These are phyloP conservation scores for Cladosporium sp. DNA, from an alignment of 2,329 filamentous ascomycete species.

Conservation along the genomic window DNA sequence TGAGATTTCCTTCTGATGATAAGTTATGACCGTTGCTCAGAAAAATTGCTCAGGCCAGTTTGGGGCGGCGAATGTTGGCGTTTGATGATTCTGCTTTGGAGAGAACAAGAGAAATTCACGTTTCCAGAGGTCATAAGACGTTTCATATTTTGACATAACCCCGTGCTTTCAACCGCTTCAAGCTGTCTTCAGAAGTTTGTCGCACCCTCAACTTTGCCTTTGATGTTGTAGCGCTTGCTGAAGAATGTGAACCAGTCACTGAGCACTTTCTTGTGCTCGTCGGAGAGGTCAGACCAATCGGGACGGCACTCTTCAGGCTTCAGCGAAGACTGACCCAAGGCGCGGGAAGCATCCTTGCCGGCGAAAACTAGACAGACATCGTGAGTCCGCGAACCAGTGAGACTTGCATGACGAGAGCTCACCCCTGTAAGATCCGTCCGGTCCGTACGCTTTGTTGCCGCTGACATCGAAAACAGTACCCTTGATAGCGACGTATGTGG, in stretches of 20 bases:
- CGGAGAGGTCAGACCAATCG: slow-evolving; percentile 75
- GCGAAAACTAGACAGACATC: slow-evolving; percentile 70
- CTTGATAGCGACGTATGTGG: slow-evolving; percentile 59
- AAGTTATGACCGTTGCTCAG: not conserved
- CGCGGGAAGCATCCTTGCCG: slow-evolving; percentile 91
- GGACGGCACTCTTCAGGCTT: slow-evolving; percentile 76
- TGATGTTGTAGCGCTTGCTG: slow-evolving; percentile 90
- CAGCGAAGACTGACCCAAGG: slow-evolving; percentile 77
- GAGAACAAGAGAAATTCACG: not conserved
- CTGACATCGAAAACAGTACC: slow-evolving; percentile 93
- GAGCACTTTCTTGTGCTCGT: slow-evolving; percentile 78
- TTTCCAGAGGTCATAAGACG: not conserved
- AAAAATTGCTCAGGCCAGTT: not conserved
- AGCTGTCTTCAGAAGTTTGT: slow-evolving; percentile 19
- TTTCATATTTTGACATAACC: not conserved
- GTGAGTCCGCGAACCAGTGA: not conserved
- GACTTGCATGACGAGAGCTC: slow-evolving; percentile 25
- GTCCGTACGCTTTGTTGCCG: slow-evolving; percentile 78
- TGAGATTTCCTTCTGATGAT: not conserved
- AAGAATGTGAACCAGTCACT: slow-evolving; percentile 96
- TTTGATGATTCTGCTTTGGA: not conserved
- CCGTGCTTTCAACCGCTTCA: not conserved
- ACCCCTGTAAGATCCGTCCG: slow-evolving; percentile 82
- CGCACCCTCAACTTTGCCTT: slow-evolving; percentile 48
- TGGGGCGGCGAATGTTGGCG: slow-evolving; percentile 3